These are phyloP conservation scores for Citrullus colocynthis DNA, from an alignment of 306 rosid genomes.

Conservation along the genomic window DNA sequence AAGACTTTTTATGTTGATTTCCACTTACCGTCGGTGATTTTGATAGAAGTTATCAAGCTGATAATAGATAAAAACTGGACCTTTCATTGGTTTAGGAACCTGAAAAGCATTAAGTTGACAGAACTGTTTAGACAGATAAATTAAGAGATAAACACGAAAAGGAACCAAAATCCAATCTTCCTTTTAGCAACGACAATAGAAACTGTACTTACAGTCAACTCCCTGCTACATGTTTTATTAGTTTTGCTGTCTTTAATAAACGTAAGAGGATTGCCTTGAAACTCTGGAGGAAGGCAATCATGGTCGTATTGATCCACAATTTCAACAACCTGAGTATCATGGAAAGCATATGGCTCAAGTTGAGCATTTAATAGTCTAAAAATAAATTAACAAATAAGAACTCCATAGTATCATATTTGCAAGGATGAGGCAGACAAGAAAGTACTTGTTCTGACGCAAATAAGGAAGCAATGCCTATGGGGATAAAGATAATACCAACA, in stretches of 20 bases:
- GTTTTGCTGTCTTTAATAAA: constrained; percentile 31
- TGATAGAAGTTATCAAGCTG: constrained; percentile 72
- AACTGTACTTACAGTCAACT: constrained; percentile 39
- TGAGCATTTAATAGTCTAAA: background rate
- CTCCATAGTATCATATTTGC: background rate
- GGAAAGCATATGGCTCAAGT: background rate
- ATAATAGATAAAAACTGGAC: constrained; percentile 66
- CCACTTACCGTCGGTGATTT: constrained; percentile 72
- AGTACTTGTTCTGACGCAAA: constrained; percentile 61
- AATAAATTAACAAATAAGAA: background rate
- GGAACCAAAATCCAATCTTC: background rate
- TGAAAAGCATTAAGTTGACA: constrained; percentile 22
- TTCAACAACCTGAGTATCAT: constrained; percentile 55
- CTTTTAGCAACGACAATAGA: background rate
- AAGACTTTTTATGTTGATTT: too few species aligned
- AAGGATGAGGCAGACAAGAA: background rate
- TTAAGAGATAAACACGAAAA: background rate
- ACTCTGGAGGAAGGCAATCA: constrained; percentile 34
- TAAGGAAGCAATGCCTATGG: constrained; percentile 61
- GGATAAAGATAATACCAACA: constrained; percentile 53
- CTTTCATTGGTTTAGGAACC: constrained; percentile 58
- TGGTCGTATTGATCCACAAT: constrained; percentile 39
- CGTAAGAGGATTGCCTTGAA: constrained; percentile 14
- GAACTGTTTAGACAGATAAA: background rate
- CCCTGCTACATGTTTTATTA: constrained; percentile 52